Conservation (phyloP, 2,329 filamentous ascomycete species). For the Venturia effusa region DNA sequence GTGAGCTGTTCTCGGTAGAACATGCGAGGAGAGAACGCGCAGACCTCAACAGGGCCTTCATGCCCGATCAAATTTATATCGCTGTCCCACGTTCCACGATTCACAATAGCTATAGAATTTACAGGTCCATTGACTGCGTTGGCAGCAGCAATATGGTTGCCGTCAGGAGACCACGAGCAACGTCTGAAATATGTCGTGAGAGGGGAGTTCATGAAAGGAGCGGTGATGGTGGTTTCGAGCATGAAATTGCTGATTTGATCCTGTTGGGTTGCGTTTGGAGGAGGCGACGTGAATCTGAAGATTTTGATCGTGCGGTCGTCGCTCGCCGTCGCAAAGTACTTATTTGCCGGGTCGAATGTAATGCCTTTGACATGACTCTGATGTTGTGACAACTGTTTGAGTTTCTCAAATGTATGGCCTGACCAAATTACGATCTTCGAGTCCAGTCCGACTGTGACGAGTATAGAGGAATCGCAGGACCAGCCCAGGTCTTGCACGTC, state of each 20-base stretch:
- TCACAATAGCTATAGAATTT: conserved; percentile 92
- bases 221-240: conserved; percentile 79
- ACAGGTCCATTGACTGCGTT: conserved; percentile 97
- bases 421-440: conserved; percentile 99
- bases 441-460: conserved; percentile 92
- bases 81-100: conserved; percentile 83
- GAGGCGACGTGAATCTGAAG: conserved; percentile 84
- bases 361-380: conserved; percentile 98
- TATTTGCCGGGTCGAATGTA: conserved; percentile 96
- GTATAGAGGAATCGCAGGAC: conserved; percentile 89
- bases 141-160: conserved; percentile 90
- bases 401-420: conserved; percentile 92
- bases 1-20: conserved; percentile 62
- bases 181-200: conserved; percentile 93
- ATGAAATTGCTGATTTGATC: conserved; percentile 97
- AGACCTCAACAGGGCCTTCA: conserved; percentile 93
- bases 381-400: conserved; percentile 86
- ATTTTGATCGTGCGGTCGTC: conserved; percentile 96
- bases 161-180: conserved; percentile 96
- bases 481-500: conserved; percentile 97
- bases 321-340: conserved; percentile 96
- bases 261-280: conserved; percentile 83
- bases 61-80: conserved; percentile 97
- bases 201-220: conserved; percentile 82
- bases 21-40: conserved; percentile 86